phyloP scores from a whole-genome alignment of 2,329 filamentous ascomycete genomes.

The Spiromastix sp. region DNA sequence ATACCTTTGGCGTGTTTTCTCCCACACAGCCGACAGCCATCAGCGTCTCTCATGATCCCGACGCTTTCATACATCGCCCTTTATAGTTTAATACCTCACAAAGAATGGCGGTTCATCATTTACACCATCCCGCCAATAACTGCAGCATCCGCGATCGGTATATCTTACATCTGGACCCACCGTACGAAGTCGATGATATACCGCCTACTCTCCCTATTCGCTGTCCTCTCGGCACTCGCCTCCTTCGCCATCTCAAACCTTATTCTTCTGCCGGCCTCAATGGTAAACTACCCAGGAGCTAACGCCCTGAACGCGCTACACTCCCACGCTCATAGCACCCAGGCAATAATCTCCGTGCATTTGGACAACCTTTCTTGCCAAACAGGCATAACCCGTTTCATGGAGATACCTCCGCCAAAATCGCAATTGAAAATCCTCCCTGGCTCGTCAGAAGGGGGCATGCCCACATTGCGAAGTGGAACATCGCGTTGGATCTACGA shows the following conservation, averaged over 20 bases:
- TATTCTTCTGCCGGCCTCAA: constrained; percentile 70
- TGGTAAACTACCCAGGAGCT: constrained; percentile 89
- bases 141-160: constrained; percentile 62
- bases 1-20: constrained; percentile 45
- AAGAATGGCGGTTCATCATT: constrained; percentile 91
- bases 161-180: constrained; percentile 58
- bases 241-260: constrained; percentile 52
- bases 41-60: constrained; percentile 52
- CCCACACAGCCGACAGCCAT: constrained; percentile 39
- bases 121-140: constrained; percentile 77
- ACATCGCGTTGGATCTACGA: constrained; percentile 44
- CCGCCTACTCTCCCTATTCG: constrained; percentile 40
- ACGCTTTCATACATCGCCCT: constrained; percentile 61
- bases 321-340: constrained; percentile 17
- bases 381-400: constrained; percentile 52
- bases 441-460: constrained; percentile 14
- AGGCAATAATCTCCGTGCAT: constrained; percentile 34
- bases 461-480: constrained; percentile 11
- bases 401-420: constrained; percentile 30
- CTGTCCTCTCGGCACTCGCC: constrained; percentile 51
- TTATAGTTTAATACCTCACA: constrained; percentile 87
- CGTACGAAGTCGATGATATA: constrained; percentile 52
- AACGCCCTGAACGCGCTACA: constrained; percentile 52
- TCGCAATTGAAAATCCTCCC: constrained; percentile 12
- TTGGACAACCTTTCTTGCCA: constrained; percentile 54